Conservation (phyloP, 1,139 yeast genomes). For the Suhomyces terraborum region DNA sequence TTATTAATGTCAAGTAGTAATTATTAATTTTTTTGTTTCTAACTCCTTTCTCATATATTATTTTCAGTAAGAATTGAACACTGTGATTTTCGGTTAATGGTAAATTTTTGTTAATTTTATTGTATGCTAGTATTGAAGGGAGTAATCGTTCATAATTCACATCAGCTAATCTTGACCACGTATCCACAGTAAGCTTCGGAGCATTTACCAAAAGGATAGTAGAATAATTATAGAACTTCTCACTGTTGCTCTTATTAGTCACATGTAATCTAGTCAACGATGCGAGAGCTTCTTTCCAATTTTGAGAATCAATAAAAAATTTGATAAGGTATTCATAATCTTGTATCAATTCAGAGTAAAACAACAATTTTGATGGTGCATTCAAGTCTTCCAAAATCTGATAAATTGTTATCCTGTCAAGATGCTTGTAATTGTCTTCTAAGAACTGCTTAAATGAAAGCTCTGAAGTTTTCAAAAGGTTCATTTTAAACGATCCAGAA, state of each 20-base stretch:
- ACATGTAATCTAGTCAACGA: slow-evolving; percentile 53
- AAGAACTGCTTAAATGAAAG: slow-evolving; percentile 55
- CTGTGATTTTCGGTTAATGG: slow-evolving; percentile 57
- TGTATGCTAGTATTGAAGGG: slow-evolving; percentile 75
- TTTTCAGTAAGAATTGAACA: slow-evolving; percentile 60
- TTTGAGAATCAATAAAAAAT: slow-evolving; percentile 65
- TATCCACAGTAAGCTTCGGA: slow-evolving; percentile 70
- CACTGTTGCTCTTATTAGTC: slow-evolving; percentile 26
- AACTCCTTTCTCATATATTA: slow-evolving; percentile 54
- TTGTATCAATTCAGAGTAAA: slow-evolving; percentile 65
- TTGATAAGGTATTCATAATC: slow-evolving; percentile 71
- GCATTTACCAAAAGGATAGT: slow-evolving; percentile 66
- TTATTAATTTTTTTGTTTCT: slow-evolving; percentile 63
- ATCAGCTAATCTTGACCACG: slow-evolving; percentile 68
- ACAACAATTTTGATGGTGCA: slow-evolving; percentile 60
- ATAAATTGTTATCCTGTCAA: slow-evolving; percentile 70
- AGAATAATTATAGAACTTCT: slow-evolving; percentile 64
- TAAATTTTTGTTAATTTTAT: slow-evolving; percentile 41
- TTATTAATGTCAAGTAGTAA: slow-evolving; percentile 69
- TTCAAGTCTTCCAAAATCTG: slow-evolving; percentile 72
- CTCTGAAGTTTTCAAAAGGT: slow-evolving; percentile 22
- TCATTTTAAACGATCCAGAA: slow-evolving; percentile 3
- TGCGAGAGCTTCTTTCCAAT: slow-evolving; percentile 75
- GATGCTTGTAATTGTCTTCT: slow-evolving; percentile 42
- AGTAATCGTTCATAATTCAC: slow-evolving; percentile 57